Percentiles rank a stretch among this genome's conserved stretches.
phyloP scores from a whole-genome alignment of 371 early-diverging fungal genomes.

The Actinomortierella ambigua region DNA sequence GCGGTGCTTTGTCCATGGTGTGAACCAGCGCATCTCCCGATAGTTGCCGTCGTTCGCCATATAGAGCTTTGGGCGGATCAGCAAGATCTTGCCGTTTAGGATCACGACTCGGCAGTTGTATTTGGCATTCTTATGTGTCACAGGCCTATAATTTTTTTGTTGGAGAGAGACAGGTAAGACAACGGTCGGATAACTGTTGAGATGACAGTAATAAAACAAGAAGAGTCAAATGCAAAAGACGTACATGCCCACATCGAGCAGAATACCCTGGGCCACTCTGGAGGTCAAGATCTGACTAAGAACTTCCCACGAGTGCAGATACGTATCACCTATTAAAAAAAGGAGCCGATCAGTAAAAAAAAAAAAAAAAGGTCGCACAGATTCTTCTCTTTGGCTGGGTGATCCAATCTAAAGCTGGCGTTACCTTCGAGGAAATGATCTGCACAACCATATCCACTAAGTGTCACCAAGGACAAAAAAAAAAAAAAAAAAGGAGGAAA shows the following conservation, averaged over 20 bases:
- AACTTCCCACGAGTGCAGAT: constrained; percentile 93
- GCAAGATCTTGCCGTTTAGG: constrained; percentile 78
- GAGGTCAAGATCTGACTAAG: constrained; percentile 73
- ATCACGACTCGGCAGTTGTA: constrained; percentile 96
- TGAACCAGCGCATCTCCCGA: constrained; percentile 94
- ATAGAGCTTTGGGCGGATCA: constrained; percentile 95
- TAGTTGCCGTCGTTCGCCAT: constrained; percentile 98
- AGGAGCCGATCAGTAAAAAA: constrained; percentile 7
- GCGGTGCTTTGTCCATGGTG: constrained; percentile 79
- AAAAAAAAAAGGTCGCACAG: background rate
- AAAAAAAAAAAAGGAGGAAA: background rate
- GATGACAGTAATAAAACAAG: constrained; percentile 5
- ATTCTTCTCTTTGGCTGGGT: background rate
- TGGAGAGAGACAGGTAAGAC: background rate
- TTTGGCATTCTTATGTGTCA: constrained; percentile 86
- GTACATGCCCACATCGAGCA: constrained; percentile 95
- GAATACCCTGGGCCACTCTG: constrained; percentile 75
- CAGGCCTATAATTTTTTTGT: constrained; percentile 67
- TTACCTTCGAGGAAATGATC: constrained; percentile 95
- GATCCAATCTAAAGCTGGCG: background rate
- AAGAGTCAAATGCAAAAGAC: constrained; percentile 11
- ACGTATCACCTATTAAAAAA: constrained; percentile 77
- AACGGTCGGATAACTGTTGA: constrained; percentile 8
- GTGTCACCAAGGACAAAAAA: background rate
- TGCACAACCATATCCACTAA: constrained; percentile 94